Evolutionary conservation across 352 stramenopile species (phyloP).

Genomic region (Globisporangium uncinulatum): DNA sequence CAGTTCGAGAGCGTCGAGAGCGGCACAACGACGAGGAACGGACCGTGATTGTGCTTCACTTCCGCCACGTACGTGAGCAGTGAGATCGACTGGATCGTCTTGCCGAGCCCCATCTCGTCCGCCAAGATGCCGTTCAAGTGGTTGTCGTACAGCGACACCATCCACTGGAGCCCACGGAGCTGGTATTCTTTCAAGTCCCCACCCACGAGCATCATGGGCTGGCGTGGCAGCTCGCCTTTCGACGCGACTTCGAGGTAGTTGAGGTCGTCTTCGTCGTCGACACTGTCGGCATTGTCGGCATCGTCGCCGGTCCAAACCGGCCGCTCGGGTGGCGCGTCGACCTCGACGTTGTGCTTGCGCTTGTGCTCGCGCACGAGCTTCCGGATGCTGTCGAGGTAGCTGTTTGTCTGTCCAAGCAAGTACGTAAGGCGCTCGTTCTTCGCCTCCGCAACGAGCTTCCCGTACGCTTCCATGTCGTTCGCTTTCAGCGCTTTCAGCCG

Average conservation of each 20-base stretch:
- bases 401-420: slow-evolving; percentile 94
- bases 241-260: slow-evolving; percentile 84
- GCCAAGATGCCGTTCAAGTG: slow-evolving; percentile 98
- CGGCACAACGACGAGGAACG: slow-evolving; percentile 98
- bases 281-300: slow-evolving; percentile 19
- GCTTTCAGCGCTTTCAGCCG: slow-evolving; percentile 87
- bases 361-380: slow-evolving; percentile 89
- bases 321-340: neutral
- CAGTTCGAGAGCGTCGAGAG: slow-evolving; percentile 94
- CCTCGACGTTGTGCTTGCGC: slow-evolving; percentile 64
- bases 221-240: slow-evolving; percentile 81
- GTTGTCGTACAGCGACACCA: slow-evolving; percentile 98
- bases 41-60: slow-evolving; percentile 86
- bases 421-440: slow-evolving; percentile 98
- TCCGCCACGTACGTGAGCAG: slow-evolving; percentile 81
- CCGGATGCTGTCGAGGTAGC: slow-evolving; percentile 95
- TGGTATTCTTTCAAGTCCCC: slow-evolving; percentile 98
- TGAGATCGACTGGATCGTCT: slow-evolving; percentile 86
- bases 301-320: slow-evolving; percentile 4
- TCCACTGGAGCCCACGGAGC: slow-evolving; percentile 98
- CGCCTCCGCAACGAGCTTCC: slow-evolving; percentile 94
- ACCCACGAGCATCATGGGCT: slow-evolving; percentile 95
- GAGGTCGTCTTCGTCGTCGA: slow-evolving; percentile 64
- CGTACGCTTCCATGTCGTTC: slow-evolving; percentile 98
- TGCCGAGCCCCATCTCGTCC: slow-evolving; percentile 94